phyloP scores from a whole-genome alignment of 208 protist species.

The Crithidia expoeki region DNA sequence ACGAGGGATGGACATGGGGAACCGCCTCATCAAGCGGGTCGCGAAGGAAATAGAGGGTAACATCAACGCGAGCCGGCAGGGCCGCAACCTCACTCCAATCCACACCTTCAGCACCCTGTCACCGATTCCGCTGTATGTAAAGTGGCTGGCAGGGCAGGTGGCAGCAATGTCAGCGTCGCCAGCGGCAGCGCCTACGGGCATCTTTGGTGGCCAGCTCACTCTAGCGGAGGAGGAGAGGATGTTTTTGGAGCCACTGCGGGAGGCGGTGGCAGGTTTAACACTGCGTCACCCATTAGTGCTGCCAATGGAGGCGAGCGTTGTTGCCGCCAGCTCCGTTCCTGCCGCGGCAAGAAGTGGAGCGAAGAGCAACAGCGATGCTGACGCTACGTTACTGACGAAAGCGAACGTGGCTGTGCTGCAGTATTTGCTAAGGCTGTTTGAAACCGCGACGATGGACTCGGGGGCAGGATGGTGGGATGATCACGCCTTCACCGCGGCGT shows the following conservation, averaged over 20 bases:
- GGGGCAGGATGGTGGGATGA: conserved; percentile 61
- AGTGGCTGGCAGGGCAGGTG: conserved; percentile 68
- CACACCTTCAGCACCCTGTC: conserved; percentile 79
- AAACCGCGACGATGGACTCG: conserved; percentile 1
- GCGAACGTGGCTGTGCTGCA: conserved; percentile 27
- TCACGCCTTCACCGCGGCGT: conserved; percentile 46
- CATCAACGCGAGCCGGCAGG: conserved; percentile 57
- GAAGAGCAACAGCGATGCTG: not conserved
- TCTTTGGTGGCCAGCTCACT: conserved; percentile 44
- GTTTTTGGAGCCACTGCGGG: conserved; percentile 43
- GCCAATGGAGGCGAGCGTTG: conserved; percentile 1
- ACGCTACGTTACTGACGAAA: not conserved
- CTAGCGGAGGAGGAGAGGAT: conserved; percentile 23
- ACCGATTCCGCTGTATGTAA: conserved; percentile 79
- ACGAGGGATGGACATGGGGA: conserved; percentile 86
- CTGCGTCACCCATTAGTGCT: conserved; percentile 31
- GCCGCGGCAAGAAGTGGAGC: too few relatives aligned
- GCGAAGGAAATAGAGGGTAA: conserved; percentile 76
- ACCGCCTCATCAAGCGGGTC: conserved; percentile 87
- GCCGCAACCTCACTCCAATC: conserved; percentile 46
- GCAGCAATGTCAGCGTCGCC: conserved; percentile 35
- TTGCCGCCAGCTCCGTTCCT: too few relatives aligned
- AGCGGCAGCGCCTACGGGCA: not conserved
- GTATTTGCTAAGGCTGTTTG: conserved; percentile 27
- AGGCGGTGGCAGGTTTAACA: conserved; percentile 41